Evolutionary conservation across 2,329 filamentous ascomycete genomes (phyloP).

Genomic region (Aspergillus thermomutatus): DNA sequence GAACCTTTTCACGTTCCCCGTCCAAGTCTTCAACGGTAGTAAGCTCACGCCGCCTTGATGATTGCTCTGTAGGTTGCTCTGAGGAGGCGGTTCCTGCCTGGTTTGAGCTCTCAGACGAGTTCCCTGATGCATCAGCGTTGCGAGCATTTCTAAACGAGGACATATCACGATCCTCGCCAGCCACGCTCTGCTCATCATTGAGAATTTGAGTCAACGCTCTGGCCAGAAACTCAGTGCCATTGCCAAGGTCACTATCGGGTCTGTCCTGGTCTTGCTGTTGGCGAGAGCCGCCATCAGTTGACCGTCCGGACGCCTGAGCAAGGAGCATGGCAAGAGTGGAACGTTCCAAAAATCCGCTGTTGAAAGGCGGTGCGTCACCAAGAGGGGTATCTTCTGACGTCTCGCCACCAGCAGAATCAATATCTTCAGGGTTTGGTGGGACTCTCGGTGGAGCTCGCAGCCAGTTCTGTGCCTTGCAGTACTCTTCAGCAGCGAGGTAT

Average conservation of each 20-base stretch:
- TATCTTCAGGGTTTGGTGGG: slow-evolving; percentile 63
- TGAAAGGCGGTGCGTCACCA: slow-evolving; percentile 26
- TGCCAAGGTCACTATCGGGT: slow-evolving; percentile 25
- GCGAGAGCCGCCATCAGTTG: slow-evolving; percentile 20
- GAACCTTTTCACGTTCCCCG: slow-evolving; percentile 66
- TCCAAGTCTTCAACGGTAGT: slow-evolving; percentile 75
- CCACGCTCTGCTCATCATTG: slow-evolving; percentile 27
- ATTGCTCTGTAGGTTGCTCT: slow-evolving; percentile 21
- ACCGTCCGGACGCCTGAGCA: slow-evolving; percentile 26
- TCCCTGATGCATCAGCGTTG: slow-evolving; percentile 10
- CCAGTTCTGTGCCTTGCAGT: slow-evolving; percentile 64
- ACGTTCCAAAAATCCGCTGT: slow-evolving; percentile 24
- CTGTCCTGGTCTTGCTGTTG: slow-evolving; percentile 20
- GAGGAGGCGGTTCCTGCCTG: slow-evolving; percentile 17
- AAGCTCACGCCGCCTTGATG: slow-evolving; percentile 30
- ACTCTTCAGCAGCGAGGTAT: slow-evolving; percentile 61
- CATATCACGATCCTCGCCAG: slow-evolving; percentile 22
- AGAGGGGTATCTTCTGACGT: slow-evolving; percentile 25
- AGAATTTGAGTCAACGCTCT: slow-evolving; percentile 44
- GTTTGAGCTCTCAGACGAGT: slow-evolving; percentile 19
- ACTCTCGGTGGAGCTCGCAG: slow-evolving; percentile 60
- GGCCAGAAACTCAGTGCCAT: slow-evolving; percentile 36
- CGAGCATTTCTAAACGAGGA: slow-evolving; percentile 19
- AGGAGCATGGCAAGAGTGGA: slow-evolving; percentile 35
- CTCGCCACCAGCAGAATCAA: slow-evolving; percentile 32